Evolutionary conservation across 169 alveolate genomes (phyloP), one percentile per base, ranked within the genome.

Genomic region (Cryptosporidium tyzzeri): DNA sequence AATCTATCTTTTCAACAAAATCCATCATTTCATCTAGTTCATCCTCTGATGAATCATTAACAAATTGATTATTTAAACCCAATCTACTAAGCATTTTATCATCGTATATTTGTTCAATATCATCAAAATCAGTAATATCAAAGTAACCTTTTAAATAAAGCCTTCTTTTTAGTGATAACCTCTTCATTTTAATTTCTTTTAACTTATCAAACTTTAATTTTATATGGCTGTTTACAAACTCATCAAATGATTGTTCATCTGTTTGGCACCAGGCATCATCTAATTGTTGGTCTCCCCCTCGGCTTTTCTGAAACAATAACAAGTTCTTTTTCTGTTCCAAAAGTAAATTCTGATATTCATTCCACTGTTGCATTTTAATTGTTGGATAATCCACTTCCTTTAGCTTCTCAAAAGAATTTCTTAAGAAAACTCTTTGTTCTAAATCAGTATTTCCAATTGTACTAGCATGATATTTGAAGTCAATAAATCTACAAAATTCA

Each of bases 221-320:
- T 5, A 80, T 80, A 8, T 31, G 39, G 33, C 21, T 45, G 45
- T 80, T 80, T 18, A 80, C 51, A 45, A 61, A 80, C 29, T 80
- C 89, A 9, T 80, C 89, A 29, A 62, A 80, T 16, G 50, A 59
- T 16, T 80, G 41, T 23, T 37, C 69, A 45, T 80, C 89, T 80
- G 89, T 80, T 62, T 80, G 89, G 50, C 89, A 80, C 89, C 89
- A 80, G 41, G 89, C 89, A 80, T 80, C 89, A 59, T 80, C 89
- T 18, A 80, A 65, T 16, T 37, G 65, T 39, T 80, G 89, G 16
- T 59, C 65, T 45, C 75, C 89, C 18, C 89, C 62, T 62, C 89
- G 3, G 26, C 75, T 59, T 31, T 80, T 80, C 65, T 80, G 89
- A 41, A 80, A 80, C 26, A 80, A 45, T 14, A 80, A 33, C 26